phyloP scores from a whole-genome alignment of 257 asterid species.

The Ajuga chamaepitys region DNA sequence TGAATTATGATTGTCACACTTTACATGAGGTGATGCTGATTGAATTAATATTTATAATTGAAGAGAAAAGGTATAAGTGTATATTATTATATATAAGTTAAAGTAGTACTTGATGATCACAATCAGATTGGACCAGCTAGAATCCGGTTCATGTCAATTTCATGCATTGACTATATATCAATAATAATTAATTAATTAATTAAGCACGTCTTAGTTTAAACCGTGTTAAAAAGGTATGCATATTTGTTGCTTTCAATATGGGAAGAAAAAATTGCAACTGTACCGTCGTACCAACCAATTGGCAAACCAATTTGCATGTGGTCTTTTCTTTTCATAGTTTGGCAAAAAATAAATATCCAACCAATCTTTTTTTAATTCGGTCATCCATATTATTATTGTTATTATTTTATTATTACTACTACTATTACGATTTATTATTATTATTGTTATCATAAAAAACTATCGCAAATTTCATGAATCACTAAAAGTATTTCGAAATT shows the following conservation, averaged over 20 bases:
- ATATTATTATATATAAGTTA: not conserved
- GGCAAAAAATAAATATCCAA: too few species aligned
- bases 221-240: not conserved
- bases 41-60: not conserved
- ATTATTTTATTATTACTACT: too few species aligned
- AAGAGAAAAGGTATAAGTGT: not conserved
- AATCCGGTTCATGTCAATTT: conserved; percentile 17
- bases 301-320: conserved; percentile 12
- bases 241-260: conserved; percentile 32
- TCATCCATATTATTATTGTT: too few species aligned
- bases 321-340: not conserved
- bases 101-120: not conserved
- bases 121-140: not conserved
- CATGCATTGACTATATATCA: conserved; percentile 16
- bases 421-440: too few species aligned
- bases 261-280: conserved; percentile 9
- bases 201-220: not conserved
- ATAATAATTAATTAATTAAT: not conserved
- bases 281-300: conserved; percentile 8
- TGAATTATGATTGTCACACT: not conserved
- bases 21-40: conserved; percentile 8
- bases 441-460: too few species aligned
- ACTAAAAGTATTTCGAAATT: too few species aligned
- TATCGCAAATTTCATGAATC: too few species aligned
- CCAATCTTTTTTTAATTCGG: too few species aligned